Evolutionary conservation across 2,329 filamentous ascomycete species (phyloP).

Genomic region (Aureobasidium sp.): DNA sequence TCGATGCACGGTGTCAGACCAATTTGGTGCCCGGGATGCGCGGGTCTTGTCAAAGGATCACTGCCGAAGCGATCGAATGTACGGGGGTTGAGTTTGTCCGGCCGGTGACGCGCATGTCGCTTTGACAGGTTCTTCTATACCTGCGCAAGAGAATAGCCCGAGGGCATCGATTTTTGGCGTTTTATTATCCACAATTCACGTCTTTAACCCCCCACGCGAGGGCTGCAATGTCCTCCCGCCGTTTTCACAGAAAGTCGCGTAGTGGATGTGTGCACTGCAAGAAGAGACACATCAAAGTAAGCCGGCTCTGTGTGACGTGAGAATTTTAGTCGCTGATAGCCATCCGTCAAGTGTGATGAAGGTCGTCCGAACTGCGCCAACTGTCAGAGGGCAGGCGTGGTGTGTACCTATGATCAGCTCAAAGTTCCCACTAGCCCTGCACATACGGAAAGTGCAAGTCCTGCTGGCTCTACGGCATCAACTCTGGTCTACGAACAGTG

Average conservation of each 20-base stretch:
- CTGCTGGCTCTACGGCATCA: background rate
- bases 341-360: constrained; percentile 21
- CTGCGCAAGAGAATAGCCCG: background rate
- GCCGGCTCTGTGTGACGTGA: background rate
- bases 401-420: constrained; percentile 16
- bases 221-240: constrained; percentile 19
- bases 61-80: background rate
- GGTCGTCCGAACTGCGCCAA: constrained; percentile 20
- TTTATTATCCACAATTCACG: background rate
- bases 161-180: background rate
- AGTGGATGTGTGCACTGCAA: constrained; percentile 22
- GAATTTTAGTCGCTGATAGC: background rate
- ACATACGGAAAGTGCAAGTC: background rate
- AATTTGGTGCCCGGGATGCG: background rate
- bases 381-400: constrained; percentile 19
- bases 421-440: constrained; percentile 5
- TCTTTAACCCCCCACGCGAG: background rate
- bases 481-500: background rate
- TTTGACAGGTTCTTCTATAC: background rate
- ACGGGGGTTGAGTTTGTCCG: background rate
- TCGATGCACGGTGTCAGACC: background rate
- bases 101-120: background rate
- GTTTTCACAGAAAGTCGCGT: constrained; percentile 22
- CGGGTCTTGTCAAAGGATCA: background rate
- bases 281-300: constrained; percentile 22